Evolutionary conservation across 2,329 filamentous ascomycete genomes (phyloP).

Genomic region (Cercospora nicotianae): DNA sequence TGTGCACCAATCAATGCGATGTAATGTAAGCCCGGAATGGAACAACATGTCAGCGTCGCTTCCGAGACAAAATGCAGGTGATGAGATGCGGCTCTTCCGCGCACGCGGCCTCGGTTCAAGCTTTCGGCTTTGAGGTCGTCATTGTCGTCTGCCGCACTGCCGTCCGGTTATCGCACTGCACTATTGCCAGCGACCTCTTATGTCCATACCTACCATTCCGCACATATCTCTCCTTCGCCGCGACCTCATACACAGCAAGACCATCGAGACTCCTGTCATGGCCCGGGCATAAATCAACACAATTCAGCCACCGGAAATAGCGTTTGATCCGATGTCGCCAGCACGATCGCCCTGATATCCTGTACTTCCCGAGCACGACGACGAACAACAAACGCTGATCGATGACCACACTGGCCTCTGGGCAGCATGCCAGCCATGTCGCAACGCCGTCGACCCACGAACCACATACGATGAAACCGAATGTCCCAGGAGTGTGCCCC

Average conservation of each 20-base stretch:
- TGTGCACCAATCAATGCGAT: neutral
- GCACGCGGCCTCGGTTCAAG: conserved; percentile 12
- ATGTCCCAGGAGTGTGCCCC: conserved; percentile 48
- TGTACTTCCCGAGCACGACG: conserved; percentile 9
- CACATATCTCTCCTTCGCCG: neutral
- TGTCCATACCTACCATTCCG: neutral
- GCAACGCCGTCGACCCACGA: conserved; percentile 29
- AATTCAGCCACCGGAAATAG: conserved; percentile 10
- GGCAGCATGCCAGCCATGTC: conserved; percentile 33
- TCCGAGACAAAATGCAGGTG: conserved; percentile 5
- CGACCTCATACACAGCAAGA: neutral
- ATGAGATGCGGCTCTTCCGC: conserved; percentile 3
- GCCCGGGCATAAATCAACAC: neutral
- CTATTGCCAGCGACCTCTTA: neutral
- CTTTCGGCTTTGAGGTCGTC: conserved; percentile 11
- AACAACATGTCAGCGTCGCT: neutral
- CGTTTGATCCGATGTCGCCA: conserved; percentile 21
- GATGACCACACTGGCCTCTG: conserved; percentile 32
- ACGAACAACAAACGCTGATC: conserved; percentile 18
- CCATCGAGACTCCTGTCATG: neutral
- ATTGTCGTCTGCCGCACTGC: neutral
- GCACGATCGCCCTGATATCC: conserved; percentile 10
- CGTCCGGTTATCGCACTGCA: neutral
- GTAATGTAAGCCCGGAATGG: neutral
- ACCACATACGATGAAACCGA: conserved; percentile 42